Conservation (phyloP, 352 stramenopile genomes). For the Globisporangium middletonii region DNA sequence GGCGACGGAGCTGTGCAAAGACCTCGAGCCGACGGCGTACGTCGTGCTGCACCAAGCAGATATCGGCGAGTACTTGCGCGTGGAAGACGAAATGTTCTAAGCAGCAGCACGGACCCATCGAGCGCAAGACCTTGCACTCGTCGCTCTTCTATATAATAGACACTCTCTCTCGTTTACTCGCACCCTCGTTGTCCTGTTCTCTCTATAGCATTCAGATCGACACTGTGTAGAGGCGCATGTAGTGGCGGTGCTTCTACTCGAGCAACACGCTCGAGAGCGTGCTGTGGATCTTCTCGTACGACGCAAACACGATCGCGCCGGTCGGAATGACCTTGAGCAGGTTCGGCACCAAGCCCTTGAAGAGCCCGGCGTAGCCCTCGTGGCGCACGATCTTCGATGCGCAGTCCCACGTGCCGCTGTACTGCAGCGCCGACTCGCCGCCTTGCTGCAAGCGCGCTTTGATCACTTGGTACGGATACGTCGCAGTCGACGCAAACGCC, state of each 20-base stretch:
- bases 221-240: no score
- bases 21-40: constrained; percentile 95
- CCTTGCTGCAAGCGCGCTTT: constrained; percentile 95
- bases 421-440: constrained; percentile 72
- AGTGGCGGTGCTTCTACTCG: constrained; percentile 9
- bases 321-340: constrained; percentile 95
- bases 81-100: constrained; percentile 98
- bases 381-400: constrained; percentile 82
- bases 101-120: neutral
- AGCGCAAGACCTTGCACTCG: neutral
- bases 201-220: no score
- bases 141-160: neutral
- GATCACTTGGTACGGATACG: constrained; percentile 96
- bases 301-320: constrained; percentile 92
- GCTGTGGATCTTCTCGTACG: constrained; percentile 80
- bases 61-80: constrained; percentile 98
- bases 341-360: constrained; percentile 95
- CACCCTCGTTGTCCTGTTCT: neutral
- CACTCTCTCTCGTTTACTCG: constrained; percentile 1
- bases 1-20: constrained; percentile 92
- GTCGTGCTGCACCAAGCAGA: constrained; percentile 99
- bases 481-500: constrained; percentile 79
- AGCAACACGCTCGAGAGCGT: constrained; percentile 41
- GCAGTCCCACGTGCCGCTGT: constrained; percentile 89
- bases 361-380: constrained; percentile 92